Evolutionary conservation across 352 stramenopile species (phyloP), one percentile per base, ranked within the genome.

Genomic region (Pythium chondricola): DNA sequence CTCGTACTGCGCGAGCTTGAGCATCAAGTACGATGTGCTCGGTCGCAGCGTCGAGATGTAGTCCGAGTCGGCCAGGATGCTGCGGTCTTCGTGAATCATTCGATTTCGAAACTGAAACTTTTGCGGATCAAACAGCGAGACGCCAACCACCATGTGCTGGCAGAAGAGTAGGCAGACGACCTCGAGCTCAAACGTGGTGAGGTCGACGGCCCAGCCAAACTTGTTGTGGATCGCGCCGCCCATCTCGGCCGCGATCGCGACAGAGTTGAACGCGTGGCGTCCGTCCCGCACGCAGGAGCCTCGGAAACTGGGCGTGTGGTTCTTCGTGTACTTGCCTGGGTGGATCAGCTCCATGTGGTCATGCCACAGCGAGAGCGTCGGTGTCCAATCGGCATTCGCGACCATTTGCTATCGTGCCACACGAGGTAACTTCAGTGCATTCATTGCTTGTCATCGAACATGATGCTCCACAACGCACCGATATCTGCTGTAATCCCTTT

Each of bases 211-310:
- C 77, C 77, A 92, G 5, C 67, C 56, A 14, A 84, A 78, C 46
- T 76, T 73, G 25, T 81, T 67, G 25, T 81, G 41, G 32, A 87
- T 65, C 10, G 52, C 61, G 9, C 66, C 75, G 30, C 77, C 77
- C 9, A 92, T 67, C 50, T 83, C 71, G 14, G 64, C 77, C 0
- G 80, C 75, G 17, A 92, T 59, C 25, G 60, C 63, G 22, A 84
- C 67, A 13, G 77, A 92, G 21, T 82, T 83, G 56, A 82, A 92
- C 18, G 62, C 65, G 52, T 92, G 80, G 11, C 76, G 76, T 2
- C 80, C 80, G 41, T 92, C 80, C 16, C 80, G 77, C 38, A 92
- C 77, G 53, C 80, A 89, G 13, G 80, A 92, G 9, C 73, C 80
- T 20, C 80, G 73, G 48, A 92, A 92, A 18, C 61, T 71, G 8